phyloP scores from a whole-genome alignment of 1,284 basidiomycete genomes.

The Heterobasidion occidentale region DNA sequence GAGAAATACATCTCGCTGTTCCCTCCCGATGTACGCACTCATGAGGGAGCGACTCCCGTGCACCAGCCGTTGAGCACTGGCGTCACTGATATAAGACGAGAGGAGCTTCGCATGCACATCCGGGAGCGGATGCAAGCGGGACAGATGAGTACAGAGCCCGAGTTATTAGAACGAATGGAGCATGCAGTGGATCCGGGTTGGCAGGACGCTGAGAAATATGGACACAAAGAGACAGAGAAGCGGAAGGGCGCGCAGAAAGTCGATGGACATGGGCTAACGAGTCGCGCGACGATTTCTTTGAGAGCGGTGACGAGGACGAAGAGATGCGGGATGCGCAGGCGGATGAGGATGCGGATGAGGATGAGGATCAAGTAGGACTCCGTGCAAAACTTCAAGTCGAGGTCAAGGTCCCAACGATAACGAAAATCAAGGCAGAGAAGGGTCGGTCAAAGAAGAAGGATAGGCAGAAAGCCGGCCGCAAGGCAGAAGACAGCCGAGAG shows the following conservation, averaged over 20 bases:
- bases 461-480: background rate
- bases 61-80: conserved; percentile 7
- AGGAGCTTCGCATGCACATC: conserved; percentile 57
- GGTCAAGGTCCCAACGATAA: no score
- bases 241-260: background rate
- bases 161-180: conserved; percentile 26
- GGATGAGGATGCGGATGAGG: background rate
- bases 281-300: background rate
- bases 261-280: background rate
- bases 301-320: background rate
- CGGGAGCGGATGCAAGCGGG: conserved; percentile 56
- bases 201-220: background rate
- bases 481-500: background rate
- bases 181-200: background rate
- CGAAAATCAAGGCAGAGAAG: background rate
- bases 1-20: conserved; percentile 85
- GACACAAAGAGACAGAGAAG: background rate
- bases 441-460: background rate
- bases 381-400: no score
- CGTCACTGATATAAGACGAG: conserved; percentile 41
- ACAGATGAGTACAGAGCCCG: conserved; percentile 52
- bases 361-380: no score
- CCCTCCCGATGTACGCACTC: conserved; percentile 52
- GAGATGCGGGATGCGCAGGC: background rate
- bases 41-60: conserved; percentile 17